phyloP scores from a whole-genome alignment of 176 grass and related monocot species.

The Juncus inflexus region DNA sequence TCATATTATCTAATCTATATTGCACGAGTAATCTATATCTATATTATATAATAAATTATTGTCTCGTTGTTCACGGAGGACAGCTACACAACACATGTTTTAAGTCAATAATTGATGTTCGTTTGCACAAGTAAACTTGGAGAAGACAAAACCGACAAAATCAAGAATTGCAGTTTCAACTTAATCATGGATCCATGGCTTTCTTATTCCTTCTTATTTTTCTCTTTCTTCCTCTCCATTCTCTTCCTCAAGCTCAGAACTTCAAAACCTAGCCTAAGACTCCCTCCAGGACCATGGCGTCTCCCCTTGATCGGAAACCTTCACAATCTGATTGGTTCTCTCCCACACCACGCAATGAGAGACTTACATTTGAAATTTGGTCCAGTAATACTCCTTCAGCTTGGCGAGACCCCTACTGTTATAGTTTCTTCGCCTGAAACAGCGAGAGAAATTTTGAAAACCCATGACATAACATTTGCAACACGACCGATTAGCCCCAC shows the following conservation, averaged over 20 bases:
- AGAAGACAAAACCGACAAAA: no score
- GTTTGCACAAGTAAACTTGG: no score
- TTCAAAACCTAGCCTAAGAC: background rate
- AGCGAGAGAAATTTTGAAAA: slow-evolving; percentile 55
- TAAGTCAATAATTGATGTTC: no score
- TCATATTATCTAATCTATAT: no score
- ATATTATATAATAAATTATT: no score
- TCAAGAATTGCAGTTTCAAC: no score
- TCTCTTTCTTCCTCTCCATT: slow-evolving; percentile 4
- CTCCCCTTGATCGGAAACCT: slow-evolving; percentile 53
- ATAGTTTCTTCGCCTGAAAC: slow-evolving; percentile 40
- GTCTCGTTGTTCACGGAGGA: no score
- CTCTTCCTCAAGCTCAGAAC: background rate
- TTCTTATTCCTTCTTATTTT: background rate
- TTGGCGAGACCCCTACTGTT: slow-evolving; percentile 44
- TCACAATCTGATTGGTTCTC: slow-evolving; percentile 37
- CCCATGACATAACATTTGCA: slow-evolving; percentile 49
- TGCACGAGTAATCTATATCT: no score
- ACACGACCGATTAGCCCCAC: slow-evolving; percentile 29
- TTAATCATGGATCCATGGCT: background rate
- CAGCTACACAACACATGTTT: no score
- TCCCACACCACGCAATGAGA: slow-evolving; percentile 41
- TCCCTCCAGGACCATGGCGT: slow-evolving; percentile 40
- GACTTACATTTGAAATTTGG: slow-evolving; percentile 35
- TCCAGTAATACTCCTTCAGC: slow-evolving; percentile 52